phyloP scores from a whole-genome alignment of 2,329 filamentous ascomycete species.

The Diaporthe citriasiana region DNA sequence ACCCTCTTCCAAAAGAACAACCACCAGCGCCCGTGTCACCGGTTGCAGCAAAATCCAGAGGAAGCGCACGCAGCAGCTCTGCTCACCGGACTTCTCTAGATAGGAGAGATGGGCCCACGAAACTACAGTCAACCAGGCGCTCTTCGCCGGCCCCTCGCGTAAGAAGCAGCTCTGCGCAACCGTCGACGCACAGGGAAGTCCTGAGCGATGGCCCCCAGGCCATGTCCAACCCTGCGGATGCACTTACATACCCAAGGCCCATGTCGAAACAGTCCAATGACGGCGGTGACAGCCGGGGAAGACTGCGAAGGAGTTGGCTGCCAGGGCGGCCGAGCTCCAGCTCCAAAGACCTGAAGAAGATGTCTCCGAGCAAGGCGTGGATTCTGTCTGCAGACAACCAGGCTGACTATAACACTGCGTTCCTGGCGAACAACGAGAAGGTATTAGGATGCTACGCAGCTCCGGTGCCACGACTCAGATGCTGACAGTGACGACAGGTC shows the following conservation, averaged over 20 bases:
- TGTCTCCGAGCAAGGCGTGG: conserved; percentile 60
- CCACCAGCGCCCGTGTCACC: conserved; percentile 33
- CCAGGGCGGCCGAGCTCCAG: conserved; percentile 67
- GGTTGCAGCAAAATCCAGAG: conserved; percentile 1
- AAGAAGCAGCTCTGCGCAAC: conserved; percentile 65
- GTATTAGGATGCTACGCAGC: conserved; percentile 50
- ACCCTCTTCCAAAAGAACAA: conserved; percentile 27
- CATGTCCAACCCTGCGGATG: conserved; percentile 48
- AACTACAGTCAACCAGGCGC: conserved; percentile 43
- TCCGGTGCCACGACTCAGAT: not conserved
- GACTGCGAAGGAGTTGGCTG: conserved; percentile 68
- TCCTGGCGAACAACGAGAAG: conserved; percentile 68
- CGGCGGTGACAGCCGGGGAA: conserved; percentile 54
- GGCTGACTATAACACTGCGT: conserved; percentile 69
- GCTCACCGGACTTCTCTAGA: conserved; percentile 36
- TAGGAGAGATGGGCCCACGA: conserved; percentile 44
- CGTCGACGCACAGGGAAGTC: conserved; percentile 50
- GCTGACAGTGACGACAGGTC: conserved; percentile 58
- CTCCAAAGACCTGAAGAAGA: conserved; percentile 55
- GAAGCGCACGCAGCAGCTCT: conserved; percentile 29
- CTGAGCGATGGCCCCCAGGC: conserved; percentile 50
- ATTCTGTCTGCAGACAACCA: conserved; percentile 65
- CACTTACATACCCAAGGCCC: conserved; percentile 49
- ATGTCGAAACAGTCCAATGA: conserved; percentile 54
- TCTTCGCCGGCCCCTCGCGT: conserved; percentile 53